Base-by-base conservation (phyloP, 2,329 filamentous ascomycete genomes). In the Macrophomina pseudophaseolina region DNA sequence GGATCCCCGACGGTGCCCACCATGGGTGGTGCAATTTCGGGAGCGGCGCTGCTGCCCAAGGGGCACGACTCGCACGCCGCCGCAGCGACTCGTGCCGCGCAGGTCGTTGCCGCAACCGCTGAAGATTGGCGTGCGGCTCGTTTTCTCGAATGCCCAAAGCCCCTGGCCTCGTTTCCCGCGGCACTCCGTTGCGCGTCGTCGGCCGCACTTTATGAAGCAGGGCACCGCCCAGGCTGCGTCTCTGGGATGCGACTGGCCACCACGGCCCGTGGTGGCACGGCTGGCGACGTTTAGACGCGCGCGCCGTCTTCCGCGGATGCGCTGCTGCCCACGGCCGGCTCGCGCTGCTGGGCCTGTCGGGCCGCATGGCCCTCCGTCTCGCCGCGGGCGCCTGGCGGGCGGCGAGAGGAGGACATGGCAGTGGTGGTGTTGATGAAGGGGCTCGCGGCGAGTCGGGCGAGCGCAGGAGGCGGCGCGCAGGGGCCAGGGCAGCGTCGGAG, bases 101-200 rank as follows among this genome's bases (percentile, higher is more conserved):
- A 11, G 54, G 18, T 48, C 56, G 28, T 42, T 60, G 56, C 56
- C 56, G 56, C 5, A 33, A 18, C 5, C 2, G 56, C 28, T 1
- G 16, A 60, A 60, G 56, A 60, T 60, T 23, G 5, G 56, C 56
- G 30, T 46, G 42, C 42, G 56, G 56, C 56, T 60, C 56, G 56
- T 23, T 48, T 33, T 60, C 48, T 58, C 38, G 11, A 23, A 5
- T 23, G 52, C 52, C 32, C 52, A 54, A 54, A 9, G 18, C 11
- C 4, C n/a, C 18, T 12, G 6, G 8, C 9, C 28, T 60, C 56
- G 56, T 60, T 33, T 48, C 35, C 56, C 56, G 56, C 42, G 56
- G 11, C 56, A 42, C 7, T 11, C 30, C 40, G 16, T 30, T 23
- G 23, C 54, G 32, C 23, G 38, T 23, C 54, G 6, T 7, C 28